A percentile compares a stretch with the other conserved stretches of the same genome.
Conservation (phyloP, 2,329 filamentous ascomycete species). For the Biscogniauxia sp. region DNA sequence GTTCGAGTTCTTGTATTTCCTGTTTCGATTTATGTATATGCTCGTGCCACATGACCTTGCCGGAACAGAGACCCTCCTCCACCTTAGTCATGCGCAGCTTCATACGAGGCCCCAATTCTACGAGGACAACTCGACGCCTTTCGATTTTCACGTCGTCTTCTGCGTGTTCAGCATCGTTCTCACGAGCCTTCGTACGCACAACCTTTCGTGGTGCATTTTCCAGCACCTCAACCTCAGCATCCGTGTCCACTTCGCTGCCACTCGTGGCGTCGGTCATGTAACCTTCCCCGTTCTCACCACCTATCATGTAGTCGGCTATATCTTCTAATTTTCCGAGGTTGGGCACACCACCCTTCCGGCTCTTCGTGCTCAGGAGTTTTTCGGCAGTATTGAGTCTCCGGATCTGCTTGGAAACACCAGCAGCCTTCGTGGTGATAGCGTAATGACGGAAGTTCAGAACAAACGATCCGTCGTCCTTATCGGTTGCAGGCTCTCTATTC, state of each 20-base stretch:
- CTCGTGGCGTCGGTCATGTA: constrained; percentile 85
- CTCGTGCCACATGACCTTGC: constrained; percentile 97
- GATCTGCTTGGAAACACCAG: constrained; percentile 80
- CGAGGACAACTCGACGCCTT: constrained; percentile 83
- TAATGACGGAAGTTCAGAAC: constrained; percentile 89
- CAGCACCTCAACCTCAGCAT: constrained; percentile 88
- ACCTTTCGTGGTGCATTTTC: constrained; percentile 64
- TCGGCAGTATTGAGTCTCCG: constrained; percentile 83
- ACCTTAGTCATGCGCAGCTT: constrained; percentile 88
- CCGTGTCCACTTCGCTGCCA: constrained; percentile 89
- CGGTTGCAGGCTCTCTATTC: constrained; percentile 67
- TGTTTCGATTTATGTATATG: constrained; percentile 80
- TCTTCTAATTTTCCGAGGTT: constrained; percentile 90
- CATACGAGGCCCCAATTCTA: constrained; percentile 90
- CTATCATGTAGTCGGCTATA: constrained; percentile 91
- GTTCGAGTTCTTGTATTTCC: constrained; percentile 76
- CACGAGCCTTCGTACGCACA: constrained; percentile 48
- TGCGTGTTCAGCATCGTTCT: constrained; percentile 43
- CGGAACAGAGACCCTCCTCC: constrained; percentile 86
- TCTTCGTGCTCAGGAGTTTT: constrained; percentile 63
- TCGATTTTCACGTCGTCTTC: constrained; percentile 60
- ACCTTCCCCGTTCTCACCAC: constrained; percentile 71
- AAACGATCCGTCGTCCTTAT: constrained; percentile 66
- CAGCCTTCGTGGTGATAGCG: constrained; percentile 85
- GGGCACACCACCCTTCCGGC: constrained; percentile 71